Evolutionary conservation across 2,329 filamentous ascomycete genomes (phyloP), one percentile per base, ranked within the genome.

Genomic region (Lasiodiplodia gonubiensis): DNA sequence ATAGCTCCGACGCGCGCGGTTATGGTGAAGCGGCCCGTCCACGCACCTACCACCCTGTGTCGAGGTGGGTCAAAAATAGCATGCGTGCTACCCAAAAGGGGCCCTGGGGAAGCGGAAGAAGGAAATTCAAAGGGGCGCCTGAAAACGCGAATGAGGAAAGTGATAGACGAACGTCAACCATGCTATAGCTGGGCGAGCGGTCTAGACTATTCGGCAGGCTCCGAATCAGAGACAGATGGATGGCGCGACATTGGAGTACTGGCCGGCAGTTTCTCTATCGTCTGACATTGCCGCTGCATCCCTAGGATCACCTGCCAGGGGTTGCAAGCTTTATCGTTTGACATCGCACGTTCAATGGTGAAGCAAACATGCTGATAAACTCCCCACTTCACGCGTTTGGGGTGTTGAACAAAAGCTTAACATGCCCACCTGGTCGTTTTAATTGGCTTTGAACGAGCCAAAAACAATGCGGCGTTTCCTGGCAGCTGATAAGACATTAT

Each of bases 41-140:
- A 25, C 39, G 57, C 57, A 60, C 57, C 11, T 60, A 33, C 57
- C 57, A 60, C 35, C 8, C 21, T 27, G 54, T 59, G 39, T 59
- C 37, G 54, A 27, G 14, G 16, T n/a, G 25, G 25, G 30, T 12
- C 57, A 60, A 60, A 60, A 60, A 48, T 60, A 60, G 57, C 3
- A 23, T 16, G 2, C 7, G 18, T 16, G 39, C 18, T 12, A 46
- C n/a, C 39, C 57, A 6, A 49, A 60, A 48, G 14, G 37, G 57
- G 57, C 25, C 12, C 5, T 30, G 39, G 23, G 18, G 39, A 48
- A 42, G 39, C 35, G 35, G n/a, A 55, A 46, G 39, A 60, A 18
- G 57, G 57, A 49, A 49, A 49, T 48, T 60, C 39, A 11, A 60
- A 60, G 57, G 57, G 57, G 39, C 23, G 57, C 57, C 57, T 60